Evolutionary conservation across 306 rosid genomes (phyloP), one percentile per base, ranked within the genome.

Genomic region (Vigna angularis): DNA sequence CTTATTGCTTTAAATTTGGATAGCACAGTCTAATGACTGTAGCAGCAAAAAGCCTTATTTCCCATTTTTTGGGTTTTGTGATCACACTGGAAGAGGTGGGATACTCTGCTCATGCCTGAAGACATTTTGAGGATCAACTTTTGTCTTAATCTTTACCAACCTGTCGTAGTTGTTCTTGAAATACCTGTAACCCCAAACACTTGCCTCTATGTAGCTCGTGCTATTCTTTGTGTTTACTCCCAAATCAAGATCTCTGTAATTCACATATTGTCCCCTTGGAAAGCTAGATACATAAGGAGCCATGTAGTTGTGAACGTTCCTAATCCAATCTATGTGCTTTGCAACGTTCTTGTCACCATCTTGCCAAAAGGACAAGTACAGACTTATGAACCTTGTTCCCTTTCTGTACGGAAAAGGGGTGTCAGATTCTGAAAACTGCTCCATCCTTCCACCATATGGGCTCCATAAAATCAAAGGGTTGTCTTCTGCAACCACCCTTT

Each of bases 391-490:
- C 4, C 86, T 16, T 56, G 81, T 86, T 15, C 97, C 94, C 7
- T 86, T 83, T 55, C 91, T 81, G 40, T 91, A 89, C 13, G 93
- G 90, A 51, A 91, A 91, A 14, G 94, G 88, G 16, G 49, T 79
- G 15, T 87, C 85, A 14, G 79, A 80, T 15, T 88, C 93, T 24
- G 85, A 70, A 57, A 88, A 80, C 45, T 87, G 69, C 32, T 69
- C 81, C 94, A 90, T 90, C 52, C 7, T 87, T 4, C 90, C 91
- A 11, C 97, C 97, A 20, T 42, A 81, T 9, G 95, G 97, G 42
- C 82, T 85, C 87, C 85, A 79, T 9, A 85, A 81, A 72, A 92
- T 63, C 77, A 80, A 71, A 45, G 86, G 79, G 1, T 1, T 42
- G 7, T 87, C 85, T 8, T 85, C 93, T 17, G 65, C 34, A 18